A percentile compares a stretch with the other conserved stretches of the same genome.
Conservation (phyloP, 305 asterid species). For the Fraxinus ornus region DNA sequence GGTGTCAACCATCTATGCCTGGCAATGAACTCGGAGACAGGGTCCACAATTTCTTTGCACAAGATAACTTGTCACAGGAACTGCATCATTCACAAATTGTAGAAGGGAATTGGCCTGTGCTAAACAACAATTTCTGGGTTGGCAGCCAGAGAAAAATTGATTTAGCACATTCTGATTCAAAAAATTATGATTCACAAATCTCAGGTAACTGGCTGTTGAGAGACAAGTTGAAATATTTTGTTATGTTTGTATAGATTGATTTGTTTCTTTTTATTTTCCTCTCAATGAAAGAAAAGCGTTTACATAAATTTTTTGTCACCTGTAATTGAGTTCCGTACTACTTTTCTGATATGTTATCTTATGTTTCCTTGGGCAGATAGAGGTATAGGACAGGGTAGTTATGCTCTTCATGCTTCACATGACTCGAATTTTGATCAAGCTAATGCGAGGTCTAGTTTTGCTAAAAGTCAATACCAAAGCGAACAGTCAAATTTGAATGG, state of each 20-base stretch:
- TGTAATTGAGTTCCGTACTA: not conserved
- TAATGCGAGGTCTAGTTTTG: conserved; percentile 53
- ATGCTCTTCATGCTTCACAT: conserved; percentile 49
- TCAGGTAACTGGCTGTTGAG: conserved; percentile 46
- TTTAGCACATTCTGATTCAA: conserved; percentile 36
- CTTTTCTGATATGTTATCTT: conserved; percentile 18
- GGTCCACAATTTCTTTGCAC: conserved; percentile 95
- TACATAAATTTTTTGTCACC: not conserved
- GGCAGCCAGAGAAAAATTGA: conserved; percentile 58
- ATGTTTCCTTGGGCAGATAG: conserved; percentile 44
- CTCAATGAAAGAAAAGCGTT: not conserved
- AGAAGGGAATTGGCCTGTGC: conserved; percentile 65
- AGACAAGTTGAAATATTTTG: not conserved
- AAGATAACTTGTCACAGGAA: conserved; percentile 64
- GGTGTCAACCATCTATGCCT: conserved; percentile 78
- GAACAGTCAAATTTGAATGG: conserved; percentile 70
- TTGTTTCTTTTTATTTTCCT: not conserved
- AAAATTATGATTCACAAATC: conserved; percentile 43
- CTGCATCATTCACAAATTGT: conserved; percentile 52
- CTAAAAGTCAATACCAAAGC: conserved; percentile 45
- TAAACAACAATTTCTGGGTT: conserved; percentile 58
- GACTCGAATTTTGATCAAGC: conserved; percentile 59
- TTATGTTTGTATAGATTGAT: not conserved
- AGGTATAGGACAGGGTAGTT: conserved; percentile 62
- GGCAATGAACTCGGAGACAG: conserved; percentile 91